Conservation (phyloP, 176 grass and related monocot species). For the Phyllostachys edulis region DNA sequence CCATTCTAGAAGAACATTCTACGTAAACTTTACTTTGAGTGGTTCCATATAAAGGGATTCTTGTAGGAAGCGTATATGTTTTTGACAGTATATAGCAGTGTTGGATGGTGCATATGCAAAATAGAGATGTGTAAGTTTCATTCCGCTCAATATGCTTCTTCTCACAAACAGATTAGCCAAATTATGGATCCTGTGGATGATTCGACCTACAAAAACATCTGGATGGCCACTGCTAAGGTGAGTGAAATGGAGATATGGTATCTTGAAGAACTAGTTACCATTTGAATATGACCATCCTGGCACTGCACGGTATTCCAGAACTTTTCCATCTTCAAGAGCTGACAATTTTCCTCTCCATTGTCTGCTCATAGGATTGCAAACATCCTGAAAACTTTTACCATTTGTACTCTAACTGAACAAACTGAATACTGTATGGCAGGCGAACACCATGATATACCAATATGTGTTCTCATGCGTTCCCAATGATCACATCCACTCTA, state of each 20-base stretch:
- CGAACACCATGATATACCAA: conserved; percentile 88
- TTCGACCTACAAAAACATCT: conserved; percentile 90
- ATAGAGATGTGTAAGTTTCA: not conserved
- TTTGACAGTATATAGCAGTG: not conserved
- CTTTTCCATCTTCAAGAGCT: not conserved
- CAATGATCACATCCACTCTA: conserved; percentile 87
- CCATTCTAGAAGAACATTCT: not conserved
- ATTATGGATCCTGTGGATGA: conserved; percentile 83
- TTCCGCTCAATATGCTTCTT: conserved; percentile 14
- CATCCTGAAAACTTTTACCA: not conserved
- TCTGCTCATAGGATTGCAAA: not conserved
- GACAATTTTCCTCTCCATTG: not conserved
- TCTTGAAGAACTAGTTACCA: not conserved
- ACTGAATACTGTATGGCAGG: conserved; percentile 50
- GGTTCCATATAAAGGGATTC: not conserved
- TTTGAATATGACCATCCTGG: conserved; percentile 3
- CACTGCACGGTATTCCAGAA: not conserved
- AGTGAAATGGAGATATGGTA: conserved; percentile 8
- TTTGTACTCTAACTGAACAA: conserved; percentile 6
- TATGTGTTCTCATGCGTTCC: conserved; percentile 95
- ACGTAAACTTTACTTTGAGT: not conserved
- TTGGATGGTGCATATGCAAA: not conserved
- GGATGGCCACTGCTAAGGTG: conserved; percentile 97
- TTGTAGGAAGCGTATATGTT: conserved; percentile 8
- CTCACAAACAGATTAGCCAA: conserved; percentile 62